A percentile compares a stretch with the other conserved stretches of the same genome.
Conservation (phyloP, 2,329 filamentous ascomycete species). For the Diaporthe sp. region DNA sequence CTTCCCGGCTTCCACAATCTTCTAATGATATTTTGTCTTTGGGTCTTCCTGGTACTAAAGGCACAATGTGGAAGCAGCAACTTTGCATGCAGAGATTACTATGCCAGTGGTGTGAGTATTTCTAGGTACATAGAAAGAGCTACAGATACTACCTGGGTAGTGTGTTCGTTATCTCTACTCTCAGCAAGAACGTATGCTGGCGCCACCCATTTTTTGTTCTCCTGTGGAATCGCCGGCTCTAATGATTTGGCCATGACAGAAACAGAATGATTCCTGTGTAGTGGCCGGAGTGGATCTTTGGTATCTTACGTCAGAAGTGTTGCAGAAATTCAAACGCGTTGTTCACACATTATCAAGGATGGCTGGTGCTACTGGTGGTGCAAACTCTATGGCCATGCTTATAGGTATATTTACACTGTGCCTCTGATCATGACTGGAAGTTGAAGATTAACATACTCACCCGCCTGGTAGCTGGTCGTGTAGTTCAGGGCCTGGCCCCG, state of each 20-base stretch:
- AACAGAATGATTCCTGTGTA: not conserved
- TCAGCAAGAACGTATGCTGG: not conserved
- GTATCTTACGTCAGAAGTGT: not conserved
- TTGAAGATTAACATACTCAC: not conserved
- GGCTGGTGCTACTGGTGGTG: constrained; percentile 57
- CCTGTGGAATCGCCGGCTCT: not conserved
- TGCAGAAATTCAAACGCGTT: not conserved
- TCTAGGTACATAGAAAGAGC: too few relatives aligned
- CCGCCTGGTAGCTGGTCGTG: not conserved
- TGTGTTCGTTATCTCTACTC: too few relatives aligned
- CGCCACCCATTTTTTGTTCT: not conserved
- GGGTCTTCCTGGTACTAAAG: too few relatives aligned
- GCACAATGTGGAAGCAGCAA: too few relatives aligned
- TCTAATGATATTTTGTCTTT: too few relatives aligned
- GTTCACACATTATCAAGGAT: not conserved
- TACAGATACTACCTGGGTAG: too few relatives aligned
- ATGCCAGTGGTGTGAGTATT: too few relatives aligned
- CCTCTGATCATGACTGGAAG: not conserved
- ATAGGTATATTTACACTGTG: constrained; percentile 52
- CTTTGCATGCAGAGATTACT: too few relatives aligned
- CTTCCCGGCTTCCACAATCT: too few relatives aligned
- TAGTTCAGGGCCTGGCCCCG: not conserved
- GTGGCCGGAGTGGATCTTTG: not conserved
- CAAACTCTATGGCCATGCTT: constrained; percentile 53
- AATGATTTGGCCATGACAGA: not conserved